Percentiles rank a stretch among this genome's conserved stretches.
Evolutionary conservation across 2,329 filamentous ascomycete genomes (phyloP).

Genomic region (Clonostachys solani): DNA sequence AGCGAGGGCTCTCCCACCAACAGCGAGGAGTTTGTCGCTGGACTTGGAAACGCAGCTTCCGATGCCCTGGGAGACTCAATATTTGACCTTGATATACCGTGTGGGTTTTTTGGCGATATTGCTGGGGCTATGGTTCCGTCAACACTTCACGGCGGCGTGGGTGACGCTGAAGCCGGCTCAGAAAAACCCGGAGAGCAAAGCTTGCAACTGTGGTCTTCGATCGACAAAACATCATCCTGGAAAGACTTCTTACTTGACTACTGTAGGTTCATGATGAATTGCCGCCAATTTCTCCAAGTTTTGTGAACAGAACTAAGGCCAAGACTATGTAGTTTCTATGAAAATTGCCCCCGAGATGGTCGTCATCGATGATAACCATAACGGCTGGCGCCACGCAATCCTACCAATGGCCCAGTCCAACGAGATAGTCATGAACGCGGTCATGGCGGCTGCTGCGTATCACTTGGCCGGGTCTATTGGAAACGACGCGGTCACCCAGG

Average conservation of each 20-base stretch:
- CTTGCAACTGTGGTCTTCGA: too few species aligned
- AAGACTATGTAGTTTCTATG: constrained; percentile 10
- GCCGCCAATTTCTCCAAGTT: too few species aligned
- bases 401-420: constrained; percentile 10
- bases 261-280: too few species aligned
- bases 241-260: not conserved
- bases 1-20: too few species aligned
- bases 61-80: not conserved
- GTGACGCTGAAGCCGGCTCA: too few species aligned
- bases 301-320: too few species aligned
- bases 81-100: too few species aligned
- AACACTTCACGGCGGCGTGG: too few species aligned
- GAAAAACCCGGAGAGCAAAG: too few species aligned
- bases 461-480: constrained; percentile 7
- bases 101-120: not conserved
- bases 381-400: constrained; percentile 12
- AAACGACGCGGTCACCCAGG: not conserved
- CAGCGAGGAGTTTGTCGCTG: not conserved
- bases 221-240: too few species aligned
- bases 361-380: constrained; percentile 9
- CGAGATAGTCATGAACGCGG: constrained; percentile 14
- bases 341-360: constrained; percentile 15
- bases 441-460: constrained; percentile 15
- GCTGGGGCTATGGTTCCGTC: too few species aligned
- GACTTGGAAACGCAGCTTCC: not conserved